Evolutionary conservation across 1,139 yeast genomes (phyloP).

Genomic region (Zygosaccharomyces sapae): DNA sequence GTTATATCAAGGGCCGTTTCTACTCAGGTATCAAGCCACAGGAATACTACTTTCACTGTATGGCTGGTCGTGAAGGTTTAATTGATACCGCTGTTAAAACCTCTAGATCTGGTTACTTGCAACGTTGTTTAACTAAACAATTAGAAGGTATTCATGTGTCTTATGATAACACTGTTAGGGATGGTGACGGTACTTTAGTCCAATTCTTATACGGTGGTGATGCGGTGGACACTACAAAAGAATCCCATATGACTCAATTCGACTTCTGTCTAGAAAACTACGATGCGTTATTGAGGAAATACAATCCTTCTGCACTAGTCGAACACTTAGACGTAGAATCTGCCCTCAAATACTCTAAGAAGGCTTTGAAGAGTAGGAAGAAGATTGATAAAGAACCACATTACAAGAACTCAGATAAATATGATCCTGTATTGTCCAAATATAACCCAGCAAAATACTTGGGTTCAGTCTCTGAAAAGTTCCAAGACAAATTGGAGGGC

Average conservation of each 20-base stretch:
- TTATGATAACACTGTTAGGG: conserved; percentile 94
- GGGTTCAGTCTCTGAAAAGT: conserved; percentile 90
- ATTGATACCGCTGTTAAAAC: conserved; percentile 99
- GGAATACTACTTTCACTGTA: conserved; percentile 99
- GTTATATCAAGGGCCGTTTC: conserved; percentile 94
- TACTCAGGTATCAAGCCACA: conserved; percentile 98
- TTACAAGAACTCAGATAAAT: conserved; percentile 58
- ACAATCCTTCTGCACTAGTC: conserved; percentile 74
- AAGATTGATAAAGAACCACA: conserved; percentile 64
- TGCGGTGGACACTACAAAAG: conserved; percentile 88
- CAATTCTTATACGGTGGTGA: conserved; percentile 99
- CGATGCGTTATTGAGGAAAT: conserved; percentile 78
- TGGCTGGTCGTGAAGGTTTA: conserved; percentile 99
- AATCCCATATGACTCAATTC: conserved; percentile 90
- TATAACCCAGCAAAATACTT: conserved; percentile 84
- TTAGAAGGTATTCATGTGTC: conserved; percentile 94
- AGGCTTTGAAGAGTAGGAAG: conserved; percentile 68
- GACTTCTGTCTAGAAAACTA: conserved; percentile 90
- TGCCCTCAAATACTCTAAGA: conserved; percentile 77
- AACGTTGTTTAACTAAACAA: conserved; percentile 97
- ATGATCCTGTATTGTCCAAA: conserved; percentile 84
- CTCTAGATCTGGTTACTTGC: conserved; percentile 96
- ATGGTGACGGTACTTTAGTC: conserved; percentile 87
- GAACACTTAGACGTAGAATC: conserved; percentile 76
- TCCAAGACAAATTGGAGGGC: conserved; percentile 72